Percentiles rank a stretch among this genome's conserved stretches.
phyloP scores from a whole-genome alignment of 1,284 basidiomycete species.

The Porphyrellus sp. region DNA sequence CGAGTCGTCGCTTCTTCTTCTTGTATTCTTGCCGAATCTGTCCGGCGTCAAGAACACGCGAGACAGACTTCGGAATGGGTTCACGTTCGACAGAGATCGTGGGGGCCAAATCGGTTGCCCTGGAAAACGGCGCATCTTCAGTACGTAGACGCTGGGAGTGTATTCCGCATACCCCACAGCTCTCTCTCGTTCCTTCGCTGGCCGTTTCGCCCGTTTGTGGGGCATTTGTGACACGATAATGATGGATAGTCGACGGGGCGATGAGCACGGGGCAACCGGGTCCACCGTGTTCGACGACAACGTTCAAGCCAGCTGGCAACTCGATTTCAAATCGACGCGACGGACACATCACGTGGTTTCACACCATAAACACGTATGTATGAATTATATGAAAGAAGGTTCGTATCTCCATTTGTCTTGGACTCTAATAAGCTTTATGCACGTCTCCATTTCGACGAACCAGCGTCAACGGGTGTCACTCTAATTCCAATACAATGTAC shows the following conservation, averaged over 20 bases:
- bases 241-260: conserved; percentile 1
- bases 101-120: conserved; percentile 49
- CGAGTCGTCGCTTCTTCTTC: conserved; percentile 47
- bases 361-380: not conserved
- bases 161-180: conserved; percentile 38
- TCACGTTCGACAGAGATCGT: conserved; percentile 46
- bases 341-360: conserved; percentile 20
- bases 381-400: not conserved
- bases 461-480: conserved; percentile 9
- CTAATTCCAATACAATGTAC: conserved; percentile 39
- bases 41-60: conserved; percentile 61
- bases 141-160: not conserved
- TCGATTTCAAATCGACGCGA: not conserved
- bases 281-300: conserved; percentile 11
- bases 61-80: conserved; percentile 62
- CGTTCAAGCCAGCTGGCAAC: conserved; percentile 5
- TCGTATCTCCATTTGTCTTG: conserved; percentile 8
- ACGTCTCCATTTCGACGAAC: conserved; percentile 5
- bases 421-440: not conserved
- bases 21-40: conserved; percentile 54
- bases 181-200: conserved; percentile 42
- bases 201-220: conserved; percentile 60
- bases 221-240: conserved; percentile 49
- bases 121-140: conserved; percentile 25
- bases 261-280: not conserved